A percentile compares a stretch with the other conserved stretches of the same genome.
These are phyloP conservation scores for Nematodospora valgi DNA, from an alignment of 805 yeast species.

Conservation along the genomic window DNA sequence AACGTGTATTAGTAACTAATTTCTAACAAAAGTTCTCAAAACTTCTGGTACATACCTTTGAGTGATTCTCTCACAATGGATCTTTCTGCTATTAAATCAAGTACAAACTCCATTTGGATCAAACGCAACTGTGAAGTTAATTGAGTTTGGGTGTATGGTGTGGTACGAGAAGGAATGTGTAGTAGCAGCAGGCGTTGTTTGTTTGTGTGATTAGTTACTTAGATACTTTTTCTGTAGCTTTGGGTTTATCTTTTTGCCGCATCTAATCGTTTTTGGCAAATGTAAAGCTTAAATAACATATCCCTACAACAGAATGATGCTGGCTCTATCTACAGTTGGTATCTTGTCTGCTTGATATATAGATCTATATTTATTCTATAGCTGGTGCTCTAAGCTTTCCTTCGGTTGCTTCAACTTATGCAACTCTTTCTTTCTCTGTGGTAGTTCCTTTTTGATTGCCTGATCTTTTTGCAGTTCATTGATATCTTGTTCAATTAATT, in stretches of 20 bases:
- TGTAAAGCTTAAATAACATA: too few species aligned
- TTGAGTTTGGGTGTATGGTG: neutral
- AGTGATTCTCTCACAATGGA: slow-evolving; percentile 53
- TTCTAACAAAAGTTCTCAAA: neutral
- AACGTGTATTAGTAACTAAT: slow-evolving; percentile 1
- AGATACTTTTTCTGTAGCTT: too few species aligned
- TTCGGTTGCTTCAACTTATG: neutral
- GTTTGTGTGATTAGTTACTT: neutral
- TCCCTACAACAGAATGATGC: too few species aligned
- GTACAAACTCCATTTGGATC: slow-evolving; percentile 41
- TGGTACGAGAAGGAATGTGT: neutral
- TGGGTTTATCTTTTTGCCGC: too few species aligned
- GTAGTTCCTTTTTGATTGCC: neutral
- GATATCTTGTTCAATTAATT: slow-evolving; percentile 18
- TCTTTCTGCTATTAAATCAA: slow-evolving; percentile 49
- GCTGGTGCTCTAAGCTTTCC: neutral
- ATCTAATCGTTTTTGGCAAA: too few species aligned
- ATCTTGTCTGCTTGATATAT: neutral
- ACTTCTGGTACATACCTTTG: slow-evolving; percentile 38
- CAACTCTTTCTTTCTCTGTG: slow-evolving; percentile 1
- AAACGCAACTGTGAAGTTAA: neutral
- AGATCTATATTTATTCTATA: neutral
- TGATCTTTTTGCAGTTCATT: slow-evolving; percentile 10
- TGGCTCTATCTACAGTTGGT: neutral
- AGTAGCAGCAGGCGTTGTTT: too few species aligned